Percentiles rank a stretch among this genome's conserved stretches.
Evolutionary conservation across 768 basidiomycete species (phyloP).

Genomic region (Lactarius pseudohatsudake): DNA sequence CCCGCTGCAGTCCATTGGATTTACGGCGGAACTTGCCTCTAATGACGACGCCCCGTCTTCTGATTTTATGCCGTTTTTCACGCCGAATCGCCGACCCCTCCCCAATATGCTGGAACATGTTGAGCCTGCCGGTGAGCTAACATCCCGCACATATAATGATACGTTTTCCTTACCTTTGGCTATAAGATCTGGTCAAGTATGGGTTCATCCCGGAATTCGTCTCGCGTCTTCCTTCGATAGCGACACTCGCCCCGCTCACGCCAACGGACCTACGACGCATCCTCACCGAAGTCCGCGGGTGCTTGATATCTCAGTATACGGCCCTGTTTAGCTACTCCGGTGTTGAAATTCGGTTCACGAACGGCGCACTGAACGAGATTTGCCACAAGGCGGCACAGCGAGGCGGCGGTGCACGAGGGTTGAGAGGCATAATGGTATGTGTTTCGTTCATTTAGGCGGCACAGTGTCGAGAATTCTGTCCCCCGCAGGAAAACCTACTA

Average conservation of each 20-base stretch:
- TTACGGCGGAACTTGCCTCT: constrained; percentile 55
- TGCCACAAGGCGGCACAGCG: constrained; percentile 75
- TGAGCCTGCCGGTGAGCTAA: constrained; percentile 60
- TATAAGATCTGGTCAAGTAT: constrained; percentile 75
- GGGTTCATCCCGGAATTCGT: constrained; percentile 98
- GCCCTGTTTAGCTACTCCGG: constrained; percentile 82
- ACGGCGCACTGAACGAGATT: constrained; percentile 74
- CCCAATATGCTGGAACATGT: constrained; percentile 62
- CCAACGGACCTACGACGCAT: constrained; percentile 84
- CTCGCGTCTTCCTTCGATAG: constrained; percentile 89
- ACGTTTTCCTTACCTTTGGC: not conserved
- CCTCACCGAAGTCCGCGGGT: constrained; percentile 88
- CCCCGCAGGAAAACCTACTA: constrained; percentile 66
- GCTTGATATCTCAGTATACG: constrained; percentile 86
- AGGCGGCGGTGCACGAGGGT: constrained; percentile 87
- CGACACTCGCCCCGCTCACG: constrained; percentile 77
- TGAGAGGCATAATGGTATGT: constrained; percentile 82
- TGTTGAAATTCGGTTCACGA: constrained; percentile 85
- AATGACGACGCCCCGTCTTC: constrained; percentile 39
- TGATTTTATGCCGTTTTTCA: constrained; percentile 68
- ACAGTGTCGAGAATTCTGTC: constrained; percentile 1
- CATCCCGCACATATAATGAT: not conserved
- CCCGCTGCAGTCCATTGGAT: constrained; percentile 78
- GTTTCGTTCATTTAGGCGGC: constrained; percentile 14
- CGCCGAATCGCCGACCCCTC: constrained; percentile 61